phyloP scores from a whole-genome alignment of 768 basidiomycete genomes.

The Pleurotus platypus region DNA sequence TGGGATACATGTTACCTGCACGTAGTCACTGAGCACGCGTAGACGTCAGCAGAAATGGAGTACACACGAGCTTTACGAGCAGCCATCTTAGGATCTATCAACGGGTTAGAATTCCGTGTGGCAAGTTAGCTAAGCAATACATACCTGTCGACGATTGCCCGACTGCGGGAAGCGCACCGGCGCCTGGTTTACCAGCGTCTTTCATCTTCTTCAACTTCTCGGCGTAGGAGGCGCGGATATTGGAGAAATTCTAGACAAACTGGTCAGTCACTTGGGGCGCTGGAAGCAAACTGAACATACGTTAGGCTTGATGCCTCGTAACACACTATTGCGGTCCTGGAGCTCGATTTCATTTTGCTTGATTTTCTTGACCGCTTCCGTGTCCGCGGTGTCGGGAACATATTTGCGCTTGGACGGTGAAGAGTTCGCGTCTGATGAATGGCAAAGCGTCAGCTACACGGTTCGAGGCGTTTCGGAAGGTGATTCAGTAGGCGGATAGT shows the following conservation, averaged over 20 bases:
- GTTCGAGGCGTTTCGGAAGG: too few relatives aligned
- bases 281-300: conserved; percentile 40
- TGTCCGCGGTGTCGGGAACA: conserved; percentile 71
- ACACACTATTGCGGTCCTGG: conserved; percentile 75
- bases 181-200: conserved; percentile 56
- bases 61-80: conserved; percentile 69
- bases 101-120: not conserved
- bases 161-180: conserved; percentile 29
- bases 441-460: not conserved
- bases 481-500: too few relatives aligned
- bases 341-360: conserved; percentile 74
- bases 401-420: conserved; percentile 73
- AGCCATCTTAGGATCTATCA: conserved; percentile 52
- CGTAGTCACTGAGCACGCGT: not conserved
- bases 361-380: conserved; percentile 86
- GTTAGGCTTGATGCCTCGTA: conserved; percentile 81
- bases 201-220: conserved; percentile 80
- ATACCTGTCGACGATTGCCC: conserved; percentile 29
- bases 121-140: not conserved
- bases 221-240: conserved; percentile 57
- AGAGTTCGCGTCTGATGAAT: conserved; percentile 28
- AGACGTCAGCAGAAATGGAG: not conserved
- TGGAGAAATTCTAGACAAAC: conserved; percentile 73
- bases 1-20: conserved; percentile 77
- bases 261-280: not conserved